Evolutionary conservation across 2,329 filamentous ascomycete genomes (phyloP), one percentile per base, ranked within the genome.

Genomic region (Colletotrichum liriopes): DNA sequence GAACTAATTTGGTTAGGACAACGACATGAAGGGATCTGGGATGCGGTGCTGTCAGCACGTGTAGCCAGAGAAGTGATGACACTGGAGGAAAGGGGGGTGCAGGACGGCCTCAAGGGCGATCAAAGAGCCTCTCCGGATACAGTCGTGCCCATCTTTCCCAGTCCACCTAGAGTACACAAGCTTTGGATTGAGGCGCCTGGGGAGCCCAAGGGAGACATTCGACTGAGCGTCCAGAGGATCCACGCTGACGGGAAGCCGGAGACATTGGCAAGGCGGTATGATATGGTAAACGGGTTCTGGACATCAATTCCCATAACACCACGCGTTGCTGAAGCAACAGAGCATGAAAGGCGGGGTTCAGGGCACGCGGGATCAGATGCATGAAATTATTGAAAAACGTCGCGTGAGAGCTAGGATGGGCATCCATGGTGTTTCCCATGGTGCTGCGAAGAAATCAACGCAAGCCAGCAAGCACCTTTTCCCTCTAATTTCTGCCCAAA

Each of bases 1-100:
- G 74, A 70, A 3, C 69, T 85, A 0, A 74, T 86, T 0, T 75
- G 76, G 23, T 71, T 72, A 1, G 67, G 74, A 1, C 73, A 76
- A 2, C 80, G 84, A 52, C 78, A 80, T 26, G 84, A 86, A 74
- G 83, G 82, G 0, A 79, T 86, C 5, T 87, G 85, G 84, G 82
- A 85, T 74, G 69, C 79, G 1, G 75, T 65, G 3, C 64, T 82
- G 6, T 74, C 77, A 2, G 79, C 79, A 0, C 74, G 74, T 20
- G 76, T 85, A 4, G 80, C 80, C 1, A 73, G 74, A 29, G 81
- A 82, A 65, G 77, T 86, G 0, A 78, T 86, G 71, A 75, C 80
- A 55, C 74, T 85, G 16, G 84, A 86, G 56, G 83, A 85, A n/a
- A 37, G 47, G 23, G 60, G 47, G 3, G 16, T 52, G 14, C 23